Percentiles rank a stretch among this genome's conserved stretches.
Evolutionary conservation across 176 grass and related monocot species (phyloP).

Genomic region (Pontederia crassipes): DNA sequence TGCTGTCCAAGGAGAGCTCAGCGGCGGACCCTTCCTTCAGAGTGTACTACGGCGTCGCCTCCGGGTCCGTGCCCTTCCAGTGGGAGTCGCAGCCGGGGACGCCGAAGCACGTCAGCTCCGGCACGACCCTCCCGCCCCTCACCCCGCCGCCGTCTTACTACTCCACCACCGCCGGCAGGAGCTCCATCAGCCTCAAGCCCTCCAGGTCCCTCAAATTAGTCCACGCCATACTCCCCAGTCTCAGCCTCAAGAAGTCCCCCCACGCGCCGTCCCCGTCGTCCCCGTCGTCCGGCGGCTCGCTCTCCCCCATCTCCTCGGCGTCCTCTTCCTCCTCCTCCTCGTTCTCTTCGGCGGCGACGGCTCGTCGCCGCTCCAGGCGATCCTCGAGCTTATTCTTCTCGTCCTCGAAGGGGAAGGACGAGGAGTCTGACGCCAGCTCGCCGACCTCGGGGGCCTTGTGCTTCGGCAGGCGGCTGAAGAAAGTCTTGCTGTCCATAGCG

Average conservation of each 20-base stretch:
- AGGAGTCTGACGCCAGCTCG: not conserved
- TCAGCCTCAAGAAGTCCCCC: conserved; percentile 13
- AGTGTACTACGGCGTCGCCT: conserved; percentile 46
- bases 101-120: conserved; percentile 36
- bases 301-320: not conserved
- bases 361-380: not conserved
- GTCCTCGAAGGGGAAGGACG: not conserved
- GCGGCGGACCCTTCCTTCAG: conserved; percentile 39
- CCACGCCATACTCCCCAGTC: conserved; percentile 34
- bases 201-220: conserved; percentile 32
- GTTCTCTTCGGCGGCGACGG: not conserved
- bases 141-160: conserved; percentile 54
- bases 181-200: conserved; percentile 21
- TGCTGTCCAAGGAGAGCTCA: conserved; percentile 27
- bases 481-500: not conserved
- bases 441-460: not conserved
- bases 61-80: conserved; percentile 50
- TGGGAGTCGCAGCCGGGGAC: conserved; percentile 61
- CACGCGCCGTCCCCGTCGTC: conserved; percentile 29
- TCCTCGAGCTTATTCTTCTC: not conserved
- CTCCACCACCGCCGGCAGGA: not conserved
- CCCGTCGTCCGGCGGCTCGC: not conserved
- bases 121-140: conserved; percentile 33
- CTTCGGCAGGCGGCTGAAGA: not conserved
- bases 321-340: not conserved